A percentile compares a stretch with the other conserved stretches of the same genome.
Evolutionary conservation across 345 rosid species (phyloP).

Genomic region (Aethionema arabicum): DNA sequence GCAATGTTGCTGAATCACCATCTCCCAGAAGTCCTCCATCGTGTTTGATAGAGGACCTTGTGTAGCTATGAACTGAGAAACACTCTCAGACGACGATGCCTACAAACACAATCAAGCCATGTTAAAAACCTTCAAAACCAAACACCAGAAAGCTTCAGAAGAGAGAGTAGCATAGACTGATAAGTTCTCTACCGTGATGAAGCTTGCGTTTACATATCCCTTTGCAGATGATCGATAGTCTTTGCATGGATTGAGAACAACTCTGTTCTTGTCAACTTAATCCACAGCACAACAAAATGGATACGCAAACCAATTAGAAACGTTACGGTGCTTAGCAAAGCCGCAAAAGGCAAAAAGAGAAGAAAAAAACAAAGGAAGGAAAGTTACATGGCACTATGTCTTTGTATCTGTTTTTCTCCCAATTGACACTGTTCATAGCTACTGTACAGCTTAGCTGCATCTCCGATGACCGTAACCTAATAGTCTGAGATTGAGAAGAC

Average conservation of each 20-base stretch:
- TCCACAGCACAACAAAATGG: slow-evolving; percentile 3
- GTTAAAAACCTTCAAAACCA: background rate
- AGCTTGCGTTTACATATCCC: slow-evolving; percentile 90
- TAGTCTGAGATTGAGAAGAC: slow-evolving; percentile 42
- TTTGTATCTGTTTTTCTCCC: slow-evolving; percentile 66
- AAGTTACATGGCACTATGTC: slow-evolving; percentile 73
- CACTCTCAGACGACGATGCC: slow-evolving; percentile 60
- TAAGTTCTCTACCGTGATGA: slow-evolving; percentile 50
- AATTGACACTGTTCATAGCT: slow-evolving; percentile 54
- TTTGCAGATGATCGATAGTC: slow-evolving; percentile 57
- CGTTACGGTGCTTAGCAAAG: background rate
- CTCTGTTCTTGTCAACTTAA: slow-evolving; percentile 71
- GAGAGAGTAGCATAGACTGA: background rate
- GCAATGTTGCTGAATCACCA: slow-evolving; percentile 75
- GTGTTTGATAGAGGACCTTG: slow-evolving; percentile 85
- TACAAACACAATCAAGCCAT: slow-evolving; percentile 37
- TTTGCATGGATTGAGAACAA: slow-evolving; percentile 68
- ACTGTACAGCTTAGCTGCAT: slow-evolving; percentile 51
- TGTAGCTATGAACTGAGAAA: slow-evolving; percentile 79
- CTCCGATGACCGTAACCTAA: slow-evolving; percentile 51
- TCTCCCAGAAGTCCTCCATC: slow-evolving; percentile 94
- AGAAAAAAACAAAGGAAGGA: background rate
- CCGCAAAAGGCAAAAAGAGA: background rate
- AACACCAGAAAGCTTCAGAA: background rate
- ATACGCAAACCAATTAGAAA: background rate